Evolutionary conservation across 2,329 filamentous ascomycete genomes (phyloP).

Genomic region (Colletotrichum eleusines): DNA sequence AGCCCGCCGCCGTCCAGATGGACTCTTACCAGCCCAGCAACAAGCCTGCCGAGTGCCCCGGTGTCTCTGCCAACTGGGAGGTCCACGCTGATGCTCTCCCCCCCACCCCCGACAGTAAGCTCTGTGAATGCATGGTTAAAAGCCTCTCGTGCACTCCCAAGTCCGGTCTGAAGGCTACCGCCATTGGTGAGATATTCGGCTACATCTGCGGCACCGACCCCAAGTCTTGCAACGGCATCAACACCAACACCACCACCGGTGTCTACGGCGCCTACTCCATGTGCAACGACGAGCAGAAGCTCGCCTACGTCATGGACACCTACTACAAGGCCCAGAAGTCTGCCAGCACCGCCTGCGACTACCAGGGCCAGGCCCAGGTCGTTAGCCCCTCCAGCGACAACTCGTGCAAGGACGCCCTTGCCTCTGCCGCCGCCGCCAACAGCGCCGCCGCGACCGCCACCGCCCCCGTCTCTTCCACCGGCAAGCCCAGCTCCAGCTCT

Average conservation of each 20-base stretch:
- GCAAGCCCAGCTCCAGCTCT: conserved; percentile 43
- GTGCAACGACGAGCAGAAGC: conserved; percentile 78
- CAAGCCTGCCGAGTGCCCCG: conserved; percentile 79
- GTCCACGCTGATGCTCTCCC: conserved; percentile 77
- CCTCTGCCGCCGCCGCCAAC: conserved; percentile 71
- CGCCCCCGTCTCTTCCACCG: conserved; percentile 49
- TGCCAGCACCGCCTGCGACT: conserved; percentile 73
- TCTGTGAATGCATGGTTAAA: conserved; percentile 89
- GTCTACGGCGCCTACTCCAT: conserved; percentile 83
- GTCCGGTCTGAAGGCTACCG: conserved; percentile 65
- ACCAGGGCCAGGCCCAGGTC: conserved; percentile 73
- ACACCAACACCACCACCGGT: conserved; percentile 73
- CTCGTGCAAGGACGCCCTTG: conserved; percentile 70
- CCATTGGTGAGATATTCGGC: conserved; percentile 78
- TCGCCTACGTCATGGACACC: conserved; percentile 79
- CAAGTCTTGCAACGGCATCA: conserved; percentile 75
- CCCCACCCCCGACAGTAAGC: conserved; percentile 80
- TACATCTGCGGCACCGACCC: conserved; percentile 74
- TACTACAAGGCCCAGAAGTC: conserved; percentile 74
- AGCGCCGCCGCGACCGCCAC: conserved; percentile 61
- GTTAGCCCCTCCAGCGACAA: conserved; percentile 61
- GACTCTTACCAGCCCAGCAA: conserved; percentile 80
- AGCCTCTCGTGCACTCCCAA: conserved; percentile 78
- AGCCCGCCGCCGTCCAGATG: conserved; percentile 74
- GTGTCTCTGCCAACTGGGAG: conserved; percentile 73